These are phyloP conservation scores for Tephrocybe sp. DNA, from an alignment of 768 basidiomycete species.

Conservation along the genomic window DNA sequence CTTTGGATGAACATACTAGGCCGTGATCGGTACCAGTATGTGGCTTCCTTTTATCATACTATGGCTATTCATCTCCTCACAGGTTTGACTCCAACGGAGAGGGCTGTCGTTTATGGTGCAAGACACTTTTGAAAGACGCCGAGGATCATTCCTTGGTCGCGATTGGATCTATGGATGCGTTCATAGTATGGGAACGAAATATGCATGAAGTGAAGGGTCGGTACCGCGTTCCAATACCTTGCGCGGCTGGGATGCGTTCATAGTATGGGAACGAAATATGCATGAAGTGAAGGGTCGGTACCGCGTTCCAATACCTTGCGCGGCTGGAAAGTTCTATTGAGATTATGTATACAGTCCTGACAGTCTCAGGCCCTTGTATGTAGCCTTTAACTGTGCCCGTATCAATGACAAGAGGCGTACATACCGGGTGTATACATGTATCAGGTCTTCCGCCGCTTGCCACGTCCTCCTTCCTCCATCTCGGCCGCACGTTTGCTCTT, in stretches of 20 bases:
- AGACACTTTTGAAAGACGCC: background rate
- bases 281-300: background rate
- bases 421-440: too few relatives aligned
- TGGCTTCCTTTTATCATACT: background rate
- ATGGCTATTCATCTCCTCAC: background rate
- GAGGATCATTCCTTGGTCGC: background rate
- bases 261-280: too few relatives aligned
- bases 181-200: too few relatives aligned
- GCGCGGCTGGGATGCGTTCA: background rate
- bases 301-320: background rate
- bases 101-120: background rate
- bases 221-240: background rate
- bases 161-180: background rate
- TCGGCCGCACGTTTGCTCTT: conserved; percentile 70
- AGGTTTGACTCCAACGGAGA: background rate
- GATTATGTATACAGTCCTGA: background rate
- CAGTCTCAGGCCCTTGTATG: too few relatives aligned
- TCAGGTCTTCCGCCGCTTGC: conserved; percentile 52
- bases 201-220: background rate
- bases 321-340: background rate
- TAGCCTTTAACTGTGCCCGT: too few relatives aligned
- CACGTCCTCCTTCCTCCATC: conserved; percentile 50
- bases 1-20: background rate
- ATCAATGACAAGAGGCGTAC: too few relatives aligned
- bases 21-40: background rate